Base-by-base conservation (phyloP, 148 eudicot genomes). In the Nepenthes mirabilis region DNA sequence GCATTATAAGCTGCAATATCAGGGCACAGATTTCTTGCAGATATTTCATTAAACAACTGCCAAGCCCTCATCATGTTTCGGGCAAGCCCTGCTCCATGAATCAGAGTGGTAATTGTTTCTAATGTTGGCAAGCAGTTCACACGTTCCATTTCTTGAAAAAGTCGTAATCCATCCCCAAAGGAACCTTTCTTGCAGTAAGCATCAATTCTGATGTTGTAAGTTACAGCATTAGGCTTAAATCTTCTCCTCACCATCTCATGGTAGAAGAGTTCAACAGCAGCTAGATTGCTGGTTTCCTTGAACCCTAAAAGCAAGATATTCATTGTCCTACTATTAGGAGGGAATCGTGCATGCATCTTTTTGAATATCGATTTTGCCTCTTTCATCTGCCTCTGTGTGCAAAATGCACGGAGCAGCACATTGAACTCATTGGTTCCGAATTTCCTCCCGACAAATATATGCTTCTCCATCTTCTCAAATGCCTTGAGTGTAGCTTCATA, bases 51-150 rank as follows among this genome's bases (percentile, higher is more conserved):
- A 57, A 91, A 88, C 65, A 91, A 65, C 65, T 91, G 77, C 72
- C 78, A 70, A 33, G 96, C 96, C 60, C 72, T 73, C 3, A 61
- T 43, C 59, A 62, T 35, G 57, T 91, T 88, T 62, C 79, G 82
- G 63, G 80, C 84, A 69, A 91, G 61, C 60, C 97, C 97, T 48
- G 97, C 96, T 32, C 96, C 96, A 37, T 88, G 97, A 69, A 91
- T 83, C 72, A 91, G 69, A 36, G 90, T 91, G 14, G 97, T 83
- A 33, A 87, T 73, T 37, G 86, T 91, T 72, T 85, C 79, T 63
- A 91, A 54, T 10, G 90, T 74, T 2, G 90, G 90, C 33, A 51
- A 63, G 70, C 70, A 77, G 55, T 75, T 77, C n/a, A 1, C 52
- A 45, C 49, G 32, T 69, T 88, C 88, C 97, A 91, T 91, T 50